phyloP scores from a whole-genome alignment of 352 stramenopile genomes.

The Pythium sukuiense region DNA sequence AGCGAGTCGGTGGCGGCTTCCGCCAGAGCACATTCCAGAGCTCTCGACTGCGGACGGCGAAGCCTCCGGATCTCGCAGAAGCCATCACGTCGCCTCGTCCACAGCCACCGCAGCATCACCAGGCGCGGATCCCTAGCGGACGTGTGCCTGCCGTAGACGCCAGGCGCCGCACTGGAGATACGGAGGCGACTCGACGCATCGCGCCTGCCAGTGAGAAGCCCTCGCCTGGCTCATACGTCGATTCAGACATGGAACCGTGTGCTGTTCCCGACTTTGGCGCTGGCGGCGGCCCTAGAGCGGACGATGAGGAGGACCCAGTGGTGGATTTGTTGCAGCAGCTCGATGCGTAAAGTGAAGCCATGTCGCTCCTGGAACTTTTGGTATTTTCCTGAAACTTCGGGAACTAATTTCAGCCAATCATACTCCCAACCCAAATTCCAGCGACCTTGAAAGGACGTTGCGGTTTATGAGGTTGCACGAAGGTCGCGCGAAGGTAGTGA shows the following conservation, averaged over 20 bases:
- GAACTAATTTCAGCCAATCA: constrained; percentile 12
- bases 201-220: not conserved
- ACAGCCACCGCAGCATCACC: constrained; percentile 14
- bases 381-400: not conserved
- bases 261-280: not conserved
- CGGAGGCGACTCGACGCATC: not conserved
- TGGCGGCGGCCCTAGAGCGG: not conserved
- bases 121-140: constrained; percentile 10
- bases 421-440: not conserved
- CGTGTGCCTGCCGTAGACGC: not conserved
- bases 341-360: constrained; percentile 8
- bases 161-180: not conserved
- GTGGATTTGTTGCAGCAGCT: constrained; percentile 27
- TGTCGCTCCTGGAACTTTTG: constrained; percentile 10
- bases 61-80: not conserved
- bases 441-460: constrained; percentile 19
- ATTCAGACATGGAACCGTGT: not conserved
- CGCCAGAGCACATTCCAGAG: constrained; percentile 32
- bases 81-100: constrained; percentile 12
- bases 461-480: constrained; percentile 26
- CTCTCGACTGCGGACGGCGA: constrained; percentile 2
- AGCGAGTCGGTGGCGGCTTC: constrained; percentile 58
- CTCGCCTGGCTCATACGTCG: not conserved
- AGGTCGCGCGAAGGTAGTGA: constrained; percentile 30
- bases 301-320: constrained; percentile 21